These are phyloP conservation scores for Lepraria neglecta DNA, from an alignment of 495 filamentous ascomycete species.

Conservation along the genomic window DNA sequence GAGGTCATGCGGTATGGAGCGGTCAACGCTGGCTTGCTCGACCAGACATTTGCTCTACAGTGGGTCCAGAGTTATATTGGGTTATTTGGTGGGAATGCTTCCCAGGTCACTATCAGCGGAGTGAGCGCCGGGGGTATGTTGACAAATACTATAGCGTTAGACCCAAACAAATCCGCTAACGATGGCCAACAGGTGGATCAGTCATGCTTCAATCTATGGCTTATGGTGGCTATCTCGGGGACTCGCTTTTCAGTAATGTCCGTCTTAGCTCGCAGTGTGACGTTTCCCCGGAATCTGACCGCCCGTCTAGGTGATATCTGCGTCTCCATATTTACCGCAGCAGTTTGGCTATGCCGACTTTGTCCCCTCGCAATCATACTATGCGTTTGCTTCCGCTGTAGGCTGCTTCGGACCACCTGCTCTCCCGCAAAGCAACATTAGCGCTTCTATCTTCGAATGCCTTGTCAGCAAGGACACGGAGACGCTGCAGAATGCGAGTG, in stretches of 20 bases:
- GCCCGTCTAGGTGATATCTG: conserved; percentile 33
- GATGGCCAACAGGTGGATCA: conserved; percentile 29
- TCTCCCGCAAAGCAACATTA: conserved; percentile 23
- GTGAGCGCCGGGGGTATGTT: conserved; percentile 45
- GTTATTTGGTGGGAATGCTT: conserved; percentile 46
- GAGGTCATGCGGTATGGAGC: conserved; percentile 47
- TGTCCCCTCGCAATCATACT: conserved; percentile 48
- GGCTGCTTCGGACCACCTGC: conserved; percentile 40
- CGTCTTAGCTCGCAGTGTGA: no score
- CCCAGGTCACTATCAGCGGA: conserved; percentile 48
- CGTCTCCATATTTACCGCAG: conserved; percentile 46
- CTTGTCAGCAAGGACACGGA: conserved; percentile 46
- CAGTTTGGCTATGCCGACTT: conserved; percentile 47
- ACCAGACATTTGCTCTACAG: conserved; percentile 46
- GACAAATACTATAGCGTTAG: not conserved
- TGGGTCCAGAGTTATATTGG: conserved; percentile 51
- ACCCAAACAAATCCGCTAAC: not conserved
- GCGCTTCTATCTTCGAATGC: conserved; percentile 47
- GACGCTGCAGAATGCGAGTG: conserved; percentile 52
- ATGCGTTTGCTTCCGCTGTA: conserved; percentile 46
- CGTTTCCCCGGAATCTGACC: no score
- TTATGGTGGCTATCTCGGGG: conserved; percentile 42
- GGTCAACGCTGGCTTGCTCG: conserved; percentile 45
- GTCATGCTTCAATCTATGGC: conserved; percentile 49
- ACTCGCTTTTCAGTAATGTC: conserved; percentile 36